Conservation (phyloP, 2,329 filamentous ascomycete species). For the Apiospora malaysiana region DNA sequence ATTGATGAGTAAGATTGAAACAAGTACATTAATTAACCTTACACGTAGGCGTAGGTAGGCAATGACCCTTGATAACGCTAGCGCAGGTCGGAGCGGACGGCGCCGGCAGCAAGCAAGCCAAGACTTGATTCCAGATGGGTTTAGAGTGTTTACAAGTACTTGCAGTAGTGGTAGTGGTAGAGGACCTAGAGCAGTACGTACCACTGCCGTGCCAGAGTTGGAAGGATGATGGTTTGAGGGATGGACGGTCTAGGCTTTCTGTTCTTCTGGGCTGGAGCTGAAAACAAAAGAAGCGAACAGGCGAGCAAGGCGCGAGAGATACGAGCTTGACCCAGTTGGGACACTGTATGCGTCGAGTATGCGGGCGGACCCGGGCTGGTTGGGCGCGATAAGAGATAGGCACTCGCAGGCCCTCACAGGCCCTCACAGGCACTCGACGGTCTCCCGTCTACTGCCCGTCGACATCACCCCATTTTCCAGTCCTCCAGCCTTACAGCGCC, state of each 20-base stretch:
- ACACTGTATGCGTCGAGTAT: not conserved
- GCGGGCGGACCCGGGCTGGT: conserved; percentile 6
- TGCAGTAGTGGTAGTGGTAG: no score
- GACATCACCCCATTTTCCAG: conserved; percentile 1
- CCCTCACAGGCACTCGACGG: no score
- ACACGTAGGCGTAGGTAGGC: no score
- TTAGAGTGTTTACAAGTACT: no score
- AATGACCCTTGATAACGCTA: conserved; percentile 1
- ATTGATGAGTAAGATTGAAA: not conserved
- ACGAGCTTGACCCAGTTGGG: not conserved
- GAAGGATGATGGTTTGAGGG: not conserved
- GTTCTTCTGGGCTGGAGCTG: not conserved
- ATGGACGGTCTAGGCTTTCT: not conserved
- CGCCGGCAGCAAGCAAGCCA: not conserved
- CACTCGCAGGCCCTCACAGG: no score
- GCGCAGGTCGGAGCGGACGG: not conserved
- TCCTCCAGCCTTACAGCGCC: not conserved
- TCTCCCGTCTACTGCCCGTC: no score
- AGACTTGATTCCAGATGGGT: not conserved
- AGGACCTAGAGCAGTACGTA: not conserved
- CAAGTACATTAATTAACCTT: no score
- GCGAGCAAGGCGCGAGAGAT: not conserved
- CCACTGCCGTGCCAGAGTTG: not conserved
- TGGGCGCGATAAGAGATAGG: not conserved
- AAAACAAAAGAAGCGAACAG: not conserved